Evolutionary conservation across 768 basidiomycete species (phyloP), one percentile per base, ranked within the genome.

Genomic region (Hemileccinum impolitum): DNA sequence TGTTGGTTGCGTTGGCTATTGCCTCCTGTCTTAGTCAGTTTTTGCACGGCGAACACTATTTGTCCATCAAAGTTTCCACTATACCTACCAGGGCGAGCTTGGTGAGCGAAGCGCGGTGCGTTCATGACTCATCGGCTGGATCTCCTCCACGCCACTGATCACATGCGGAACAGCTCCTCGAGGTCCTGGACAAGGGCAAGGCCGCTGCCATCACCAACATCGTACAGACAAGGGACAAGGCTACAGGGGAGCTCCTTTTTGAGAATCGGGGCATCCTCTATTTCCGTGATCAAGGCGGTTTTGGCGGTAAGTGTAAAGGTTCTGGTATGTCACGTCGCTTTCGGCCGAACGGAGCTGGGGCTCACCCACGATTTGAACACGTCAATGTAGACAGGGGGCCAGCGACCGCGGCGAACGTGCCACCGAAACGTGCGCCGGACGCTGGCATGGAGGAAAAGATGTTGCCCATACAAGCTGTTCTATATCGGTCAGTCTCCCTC

Each of bases 41-140:
- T n/a, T 79, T 99, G 15, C 96, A 99, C 64, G 96, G 96, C 39
- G 96, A 99, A 64, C 96, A 98, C 61, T 98, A 91, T 68, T 72
- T 99, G 57, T 78, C 82, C 52, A 90, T 99, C 66, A 86, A 88
- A 59, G 83, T 73, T 2, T 84, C 88, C 0, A 23, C 23, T 23
- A 89, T 98, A 51, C 94, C 95, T 1, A 91, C 91, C 0, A 83
- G 77, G 51, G 95, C 83, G 0, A 81, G 85, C 18, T 73, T 98
- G 18, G 75, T 91, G 26, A 94, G 77, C 62, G 75, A 87, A 55
- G 78, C 83, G 6, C 78, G 86, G 84, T 84, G 63, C 17, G 61
- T 51, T 37, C 40, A 36, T 31, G 21, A 30, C 72, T 72, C 25
- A 49, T 15, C 15, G 15, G 7, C 13, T 42, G n/a, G n/a, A n/a